phyloP scores from a whole-genome alignment of 768 basidiomycete genomes.

The Suillus tomentosus region DNA sequence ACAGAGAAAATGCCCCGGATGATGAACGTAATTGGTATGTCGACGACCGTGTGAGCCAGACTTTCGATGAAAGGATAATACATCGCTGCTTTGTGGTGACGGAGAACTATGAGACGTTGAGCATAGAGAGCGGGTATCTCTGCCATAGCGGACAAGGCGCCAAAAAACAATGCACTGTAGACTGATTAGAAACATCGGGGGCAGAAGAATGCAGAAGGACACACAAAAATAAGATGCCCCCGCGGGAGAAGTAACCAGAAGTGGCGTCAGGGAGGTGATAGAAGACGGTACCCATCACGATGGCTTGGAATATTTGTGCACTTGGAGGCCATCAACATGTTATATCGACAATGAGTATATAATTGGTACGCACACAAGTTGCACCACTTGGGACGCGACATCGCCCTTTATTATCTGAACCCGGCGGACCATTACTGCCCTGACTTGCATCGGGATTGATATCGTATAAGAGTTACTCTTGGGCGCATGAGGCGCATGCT shows the following conservation, averaged over 20 bases:
- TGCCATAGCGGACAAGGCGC: constrained; percentile 60
- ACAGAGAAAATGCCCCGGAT: constrained; percentile 38
- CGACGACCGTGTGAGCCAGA: constrained; percentile 48
- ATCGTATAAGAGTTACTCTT: constrained; percentile 49
- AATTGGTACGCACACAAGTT: constrained; percentile 19
- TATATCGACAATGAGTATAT: constrained; percentile 20
- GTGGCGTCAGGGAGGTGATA: constrained; percentile 44
- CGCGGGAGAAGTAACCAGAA: constrained; percentile 50
- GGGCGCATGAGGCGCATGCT: constrained; percentile 50
- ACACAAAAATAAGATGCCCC: constrained; percentile 83
- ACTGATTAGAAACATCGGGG: constrained; percentile 13
- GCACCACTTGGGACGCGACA: constrained; percentile 35
- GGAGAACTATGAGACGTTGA: constrained; percentile 45
- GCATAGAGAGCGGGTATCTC: constrained; percentile 53
- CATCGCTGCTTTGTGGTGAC: constrained; percentile 48
- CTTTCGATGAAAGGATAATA: constrained; percentile 53
- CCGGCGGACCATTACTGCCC: constrained; percentile 47
- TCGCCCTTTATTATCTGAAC: constrained; percentile 49
- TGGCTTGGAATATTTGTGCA: constrained; percentile 36
- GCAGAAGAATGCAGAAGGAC: constrained; percentile 22
- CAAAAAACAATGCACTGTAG: constrained; percentile 56
- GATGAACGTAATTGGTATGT: constrained; percentile 44
- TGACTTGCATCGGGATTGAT: constrained; percentile 50
- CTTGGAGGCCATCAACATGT: constrained; percentile 29
- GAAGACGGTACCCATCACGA: constrained; percentile 45